Evolutionary conservation across 352 stramenopile species (phyloP).

Genomic region (Globisporangium emineosum): DNA sequence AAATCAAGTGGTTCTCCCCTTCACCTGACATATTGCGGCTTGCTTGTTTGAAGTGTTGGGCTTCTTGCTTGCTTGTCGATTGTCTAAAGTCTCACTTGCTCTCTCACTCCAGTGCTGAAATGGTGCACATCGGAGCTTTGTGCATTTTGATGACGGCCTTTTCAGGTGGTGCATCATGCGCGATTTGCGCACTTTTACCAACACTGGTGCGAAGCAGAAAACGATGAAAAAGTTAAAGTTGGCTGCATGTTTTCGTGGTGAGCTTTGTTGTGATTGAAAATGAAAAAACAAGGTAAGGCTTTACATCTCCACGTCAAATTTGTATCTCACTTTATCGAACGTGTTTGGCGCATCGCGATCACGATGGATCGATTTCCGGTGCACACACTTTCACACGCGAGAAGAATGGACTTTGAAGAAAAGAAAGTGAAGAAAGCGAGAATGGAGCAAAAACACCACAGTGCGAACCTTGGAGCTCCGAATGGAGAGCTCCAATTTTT

Average conservation of each 20-base stretch:
- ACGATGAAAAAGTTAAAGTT: not conserved
- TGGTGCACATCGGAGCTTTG: not conserved
- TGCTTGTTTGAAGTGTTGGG: not conserved
- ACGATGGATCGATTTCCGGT: no score
- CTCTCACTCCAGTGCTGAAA: not conserved
- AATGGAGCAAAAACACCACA: no score
- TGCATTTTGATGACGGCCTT: not conserved
- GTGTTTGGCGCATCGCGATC: no score
- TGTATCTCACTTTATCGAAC: not conserved
- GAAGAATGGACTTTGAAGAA: no score
- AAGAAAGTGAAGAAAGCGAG: no score
- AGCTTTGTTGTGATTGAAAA: not conserved
- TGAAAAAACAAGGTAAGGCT: no score
- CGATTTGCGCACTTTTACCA: not conserved
- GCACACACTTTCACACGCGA: no score
- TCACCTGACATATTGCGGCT: not conserved
- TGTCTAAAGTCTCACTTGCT: not conserved
- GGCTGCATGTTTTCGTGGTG: not conserved
- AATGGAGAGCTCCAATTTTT: no score
- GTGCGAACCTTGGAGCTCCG: no score
- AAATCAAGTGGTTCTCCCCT: slow-evolving; percentile 10
- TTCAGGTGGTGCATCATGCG: not conserved
- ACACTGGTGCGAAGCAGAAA: not conserved
- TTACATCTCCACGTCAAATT: no score
- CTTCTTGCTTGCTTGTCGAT: slow-evolving; percentile 1